Conservation (phyloP, 1,284 basidiomycete genomes). For the Apiotrichum porosum region DNA sequence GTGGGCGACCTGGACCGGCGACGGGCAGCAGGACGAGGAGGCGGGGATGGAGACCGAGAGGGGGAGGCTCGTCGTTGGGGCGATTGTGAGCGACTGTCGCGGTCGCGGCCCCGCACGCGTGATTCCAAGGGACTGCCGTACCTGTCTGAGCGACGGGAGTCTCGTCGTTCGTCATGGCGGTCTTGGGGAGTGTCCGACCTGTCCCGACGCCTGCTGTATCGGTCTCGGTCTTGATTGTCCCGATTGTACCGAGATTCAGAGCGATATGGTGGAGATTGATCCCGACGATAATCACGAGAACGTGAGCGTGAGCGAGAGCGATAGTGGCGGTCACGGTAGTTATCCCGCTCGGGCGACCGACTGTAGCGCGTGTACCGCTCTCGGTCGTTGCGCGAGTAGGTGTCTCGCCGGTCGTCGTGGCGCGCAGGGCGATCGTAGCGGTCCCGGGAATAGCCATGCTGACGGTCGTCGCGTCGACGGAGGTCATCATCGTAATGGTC, state of each 20-base stretch:
- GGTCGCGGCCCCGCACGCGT: too few relatives aligned
- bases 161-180: background rate
- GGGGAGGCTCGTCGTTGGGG: constrained; percentile 8
- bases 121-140: background rate
- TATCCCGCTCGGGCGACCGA: too few relatives aligned
- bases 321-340: background rate
- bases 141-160: constrained; percentile 1
- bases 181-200: background rate
- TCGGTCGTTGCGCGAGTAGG: background rate
- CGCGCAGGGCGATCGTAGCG: too few relatives aligned
- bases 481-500: background rate
- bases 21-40: background rate
- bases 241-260: background rate
- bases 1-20: constrained; percentile 3
- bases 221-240: constrained; percentile 2
- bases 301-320: constrained; percentile 5
- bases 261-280: constrained; percentile 1
- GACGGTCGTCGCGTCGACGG: too few relatives aligned
- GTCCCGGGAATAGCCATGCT: background rate
- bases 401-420: too few relatives aligned
- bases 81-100: background rate
- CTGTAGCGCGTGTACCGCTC: background rate
- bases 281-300: background rate
- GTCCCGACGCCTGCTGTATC: background rate
- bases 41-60: background rate